Evolutionary conservation across 2,329 filamentous ascomycete genomes (phyloP), one percentile per base, ranked within the genome.

Genomic region (Chaetomiaceae sp.): DNA sequence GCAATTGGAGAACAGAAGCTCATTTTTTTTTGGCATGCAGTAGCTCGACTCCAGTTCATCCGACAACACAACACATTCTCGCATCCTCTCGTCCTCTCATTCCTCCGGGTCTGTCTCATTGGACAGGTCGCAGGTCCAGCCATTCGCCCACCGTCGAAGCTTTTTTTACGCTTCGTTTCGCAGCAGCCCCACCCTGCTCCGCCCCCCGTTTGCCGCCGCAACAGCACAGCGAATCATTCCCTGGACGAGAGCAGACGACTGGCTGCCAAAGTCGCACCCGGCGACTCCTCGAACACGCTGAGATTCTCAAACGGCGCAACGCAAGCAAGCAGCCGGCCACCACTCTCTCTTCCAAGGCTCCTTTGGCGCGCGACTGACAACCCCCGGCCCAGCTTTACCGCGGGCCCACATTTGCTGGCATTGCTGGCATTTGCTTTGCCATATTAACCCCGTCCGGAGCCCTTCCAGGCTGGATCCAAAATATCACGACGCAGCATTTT

Each of bases 231-330:
- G 60, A 62, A 62, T 62, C 60, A 61, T 48, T 51, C 48, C 39
- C 33, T 44, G 35, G 23, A 48, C 45, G n/a, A n/a, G n/a, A n/a
- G n/a, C n/a, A n/a, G 44, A 45, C 40, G 30, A 49, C 50, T 52
- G 44, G 56, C 54, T n/a, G n/a, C n/a, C n/a, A n/a, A 51, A 51
- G 59, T 59, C 46, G 54, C 56, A 62, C 54, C 45, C 56, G 59
- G 60, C 60, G 60, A 62, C 58, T 62, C 51, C 59, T 62, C 59
- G 55, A 62, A 62, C 60, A 59, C 54, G 40, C 53, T 51, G 39
- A 25, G n/a, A 37, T 27, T 12, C 14, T 37, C 50, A 50, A 51
- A 45, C 41, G 46, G 51, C 50, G 31, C 50, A 49, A 48, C 41
- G 39, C 44, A 51, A n/a, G 35, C 47, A 47, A 47, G 46, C 46